Percentiles rank a stretch among this genome's conserved stretches.
Conservation (phyloP, 2,329 filamentous ascomycete species). For the Microascus cirrosus region DNA sequence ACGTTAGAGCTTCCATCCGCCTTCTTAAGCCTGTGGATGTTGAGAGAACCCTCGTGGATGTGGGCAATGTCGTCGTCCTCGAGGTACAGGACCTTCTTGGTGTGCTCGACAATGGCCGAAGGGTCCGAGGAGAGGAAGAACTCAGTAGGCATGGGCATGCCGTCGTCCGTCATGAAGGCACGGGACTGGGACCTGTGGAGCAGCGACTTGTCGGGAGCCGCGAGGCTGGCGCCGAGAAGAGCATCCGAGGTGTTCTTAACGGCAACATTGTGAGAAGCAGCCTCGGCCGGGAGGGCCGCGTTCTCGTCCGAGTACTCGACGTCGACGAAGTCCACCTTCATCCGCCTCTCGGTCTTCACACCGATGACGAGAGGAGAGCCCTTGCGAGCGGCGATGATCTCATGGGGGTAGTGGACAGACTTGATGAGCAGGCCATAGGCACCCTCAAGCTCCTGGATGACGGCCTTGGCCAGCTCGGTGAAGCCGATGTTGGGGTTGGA, state of each 20-base stretch:
- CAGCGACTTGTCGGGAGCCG: slow-evolving; percentile 92
- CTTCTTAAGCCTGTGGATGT: slow-evolving; percentile 97
- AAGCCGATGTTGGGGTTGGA: slow-evolving; percentile 91
- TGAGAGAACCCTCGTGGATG: slow-evolving; percentile 96
- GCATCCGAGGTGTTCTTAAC: slow-evolving; percentile 75
- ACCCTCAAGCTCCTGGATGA: slow-evolving; percentile 96
- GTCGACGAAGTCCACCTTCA: slow-evolving; percentile 99
- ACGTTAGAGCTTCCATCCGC: slow-evolving; percentile 94
- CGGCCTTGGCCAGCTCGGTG: slow-evolving; percentile 90
- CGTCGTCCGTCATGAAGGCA: slow-evolving; percentile 97
- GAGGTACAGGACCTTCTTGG: slow-evolving; percentile 99
- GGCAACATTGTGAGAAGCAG: slow-evolving; percentile 90
- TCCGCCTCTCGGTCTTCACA: slow-evolving; percentile 93
- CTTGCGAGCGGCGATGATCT: slow-evolving; percentile 96
- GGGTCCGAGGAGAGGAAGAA: slow-evolving; percentile 99
- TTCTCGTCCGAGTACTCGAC: slow-evolving; percentile 92
- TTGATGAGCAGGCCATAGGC: slow-evolving; percentile 96
- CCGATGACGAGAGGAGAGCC: slow-evolving; percentile 92
- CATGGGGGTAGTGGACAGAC: slow-evolving; percentile 96
- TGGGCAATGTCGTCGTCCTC: slow-evolving; percentile 99
- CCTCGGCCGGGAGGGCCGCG: slow-evolving; percentile 76
- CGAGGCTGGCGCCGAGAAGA: slow-evolving; percentile 56
- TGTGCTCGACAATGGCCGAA: slow-evolving; percentile 97
- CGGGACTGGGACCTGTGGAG: slow-evolving; percentile 97
- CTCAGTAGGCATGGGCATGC: slow-evolving; percentile 93